Evolutionary conservation across 306 rosid species (phyloP).

Genomic region (Hippophae tibetana): DNA sequence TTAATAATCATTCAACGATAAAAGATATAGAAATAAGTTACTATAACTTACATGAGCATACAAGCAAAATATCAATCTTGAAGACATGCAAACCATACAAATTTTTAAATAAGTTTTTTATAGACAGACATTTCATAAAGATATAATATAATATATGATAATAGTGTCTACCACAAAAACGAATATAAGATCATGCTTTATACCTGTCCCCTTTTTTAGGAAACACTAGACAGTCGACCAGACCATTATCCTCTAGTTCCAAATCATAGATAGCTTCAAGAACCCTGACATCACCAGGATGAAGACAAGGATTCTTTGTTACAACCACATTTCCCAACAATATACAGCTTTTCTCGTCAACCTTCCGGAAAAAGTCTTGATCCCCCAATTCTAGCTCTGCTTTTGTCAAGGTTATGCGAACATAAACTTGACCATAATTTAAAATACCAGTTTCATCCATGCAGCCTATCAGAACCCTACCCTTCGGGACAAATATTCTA

Average conservation of each 20-base stretch:
- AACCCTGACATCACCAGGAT: slow-evolving; percentile 89
- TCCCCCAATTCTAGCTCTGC: slow-evolving; percentile 39
- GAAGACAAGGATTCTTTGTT: slow-evolving; percentile 91
- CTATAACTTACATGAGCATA: not conserved
- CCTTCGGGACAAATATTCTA: slow-evolving; percentile 72
- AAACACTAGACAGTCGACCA: slow-evolving; percentile 78
- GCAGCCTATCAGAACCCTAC: slow-evolving; percentile 71
- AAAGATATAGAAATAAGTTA: not conserved
- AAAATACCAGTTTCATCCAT: slow-evolving; percentile 79
- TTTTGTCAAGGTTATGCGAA: slow-evolving; percentile 49
- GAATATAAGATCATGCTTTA: not conserved
- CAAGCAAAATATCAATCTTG: no score
- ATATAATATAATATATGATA: no score
- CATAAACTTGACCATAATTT: slow-evolving; percentile 77
- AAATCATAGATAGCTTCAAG: slow-evolving; percentile 65
- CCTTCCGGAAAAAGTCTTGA: slow-evolving; percentile 45
- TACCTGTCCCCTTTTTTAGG: slow-evolving; percentile 85
- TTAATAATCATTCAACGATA: not conserved
- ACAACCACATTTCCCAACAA: slow-evolving; percentile 73
- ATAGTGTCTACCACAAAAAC: not conserved
- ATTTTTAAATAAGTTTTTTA: no score
- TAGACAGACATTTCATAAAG: no score
- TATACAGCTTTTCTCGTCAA: slow-evolving; percentile 48
- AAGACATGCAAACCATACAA: no score
- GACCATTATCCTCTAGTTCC: slow-evolving; percentile 56